These are phyloP conservation scores for Kwoniella shivajii DNA, from an alignment of 1,284 basidiomycete genomes.

Conservation along the genomic window DNA sequence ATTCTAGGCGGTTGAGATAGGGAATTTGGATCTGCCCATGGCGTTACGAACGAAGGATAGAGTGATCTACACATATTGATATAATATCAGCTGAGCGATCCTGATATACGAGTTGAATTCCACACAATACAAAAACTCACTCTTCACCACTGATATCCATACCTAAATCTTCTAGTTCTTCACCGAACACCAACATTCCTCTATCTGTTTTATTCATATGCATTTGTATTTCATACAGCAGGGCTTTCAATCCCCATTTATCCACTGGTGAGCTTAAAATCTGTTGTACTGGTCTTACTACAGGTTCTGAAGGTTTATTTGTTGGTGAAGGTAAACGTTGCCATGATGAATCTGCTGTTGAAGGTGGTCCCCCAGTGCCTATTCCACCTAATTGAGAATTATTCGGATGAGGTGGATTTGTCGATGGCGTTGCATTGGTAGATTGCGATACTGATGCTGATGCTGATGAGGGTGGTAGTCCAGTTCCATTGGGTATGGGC, in stretches of 20 bases:
- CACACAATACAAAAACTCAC: no score
- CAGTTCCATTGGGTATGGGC: slow-evolving; percentile 4
- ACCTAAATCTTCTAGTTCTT: slow-evolving; percentile 89
- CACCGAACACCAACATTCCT: slow-evolving; percentile 82
- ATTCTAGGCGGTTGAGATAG: slow-evolving; percentile 40
- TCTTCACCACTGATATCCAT: slow-evolving; percentile 83
- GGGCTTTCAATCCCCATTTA: slow-evolving; percentile 86
- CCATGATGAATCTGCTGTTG: slow-evolving; percentile 40
- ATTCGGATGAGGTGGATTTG: slow-evolving; percentile 35
- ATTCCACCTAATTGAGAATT: neutral
- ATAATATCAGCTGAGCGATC: no score
- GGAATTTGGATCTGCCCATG: slow-evolving; percentile 87
- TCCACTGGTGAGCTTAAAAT: slow-evolving; percentile 91
- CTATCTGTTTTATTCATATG: slow-evolving; percentile 80
- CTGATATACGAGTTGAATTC: no score
- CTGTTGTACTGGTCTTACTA: slow-evolving; percentile 91
- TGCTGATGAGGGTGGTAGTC: slow-evolving; percentile 12
- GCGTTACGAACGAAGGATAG: slow-evolving; percentile 93
- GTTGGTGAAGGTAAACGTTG: slow-evolving; percentile 27
- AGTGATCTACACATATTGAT: slow-evolving; percentile 64
- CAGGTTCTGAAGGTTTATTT: slow-evolving; percentile 55
- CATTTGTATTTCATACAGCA: slow-evolving; percentile 84
- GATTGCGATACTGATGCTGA: slow-evolving; percentile 41
- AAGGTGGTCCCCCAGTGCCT: slow-evolving; percentile 27
- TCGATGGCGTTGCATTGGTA: slow-evolving; percentile 35